A percentile compares a stretch with the other conserved stretches of the same genome.
phyloP scores from a whole-genome alignment of 805 yeast genomes.

The Zygoascus bituminiphila region DNA sequence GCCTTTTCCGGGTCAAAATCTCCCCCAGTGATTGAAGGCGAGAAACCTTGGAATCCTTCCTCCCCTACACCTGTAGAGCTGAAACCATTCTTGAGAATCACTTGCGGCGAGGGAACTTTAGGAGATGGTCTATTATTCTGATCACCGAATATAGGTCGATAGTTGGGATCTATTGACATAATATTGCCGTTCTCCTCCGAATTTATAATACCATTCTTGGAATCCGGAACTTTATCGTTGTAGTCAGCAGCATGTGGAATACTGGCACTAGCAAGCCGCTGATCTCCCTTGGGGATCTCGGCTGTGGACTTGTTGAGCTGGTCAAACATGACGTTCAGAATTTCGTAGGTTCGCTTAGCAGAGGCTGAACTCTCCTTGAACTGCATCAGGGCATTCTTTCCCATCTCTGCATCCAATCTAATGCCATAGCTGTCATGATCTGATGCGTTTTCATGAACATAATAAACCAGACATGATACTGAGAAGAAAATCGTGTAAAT shows the following conservation, averaged over 20 bases:
- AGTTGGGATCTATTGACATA: neutral
- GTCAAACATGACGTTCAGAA: slow-evolving; percentile 55
- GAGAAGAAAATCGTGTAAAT: slow-evolving; percentile 84
- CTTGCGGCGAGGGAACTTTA: slow-evolving; percentile 1
- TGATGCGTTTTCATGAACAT: slow-evolving; percentile 48
- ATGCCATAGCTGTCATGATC: slow-evolving; percentile 34
- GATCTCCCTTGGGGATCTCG: neutral
- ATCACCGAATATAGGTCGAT: neutral
- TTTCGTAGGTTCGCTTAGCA: slow-evolving; percentile 70
- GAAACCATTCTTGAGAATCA: neutral
- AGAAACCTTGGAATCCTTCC: neutral
- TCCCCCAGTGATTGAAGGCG: slow-evolving; percentile 1
- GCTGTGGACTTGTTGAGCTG: slow-evolving; percentile 19
- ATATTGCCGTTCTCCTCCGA: neutral
- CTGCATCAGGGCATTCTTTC: slow-evolving; percentile 61
- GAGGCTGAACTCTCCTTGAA: slow-evolving; percentile 70
- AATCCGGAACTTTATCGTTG: neutral
- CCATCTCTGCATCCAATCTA: slow-evolving; percentile 70
- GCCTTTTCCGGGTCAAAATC: slow-evolving; percentile 10
- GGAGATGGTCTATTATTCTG: neutral
- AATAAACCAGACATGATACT: slow-evolving; percentile 77
- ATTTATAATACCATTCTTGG: neutral
- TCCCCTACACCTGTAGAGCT: neutral
- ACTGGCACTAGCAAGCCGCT: neutral
- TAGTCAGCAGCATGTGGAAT: neutral